Evolutionary conservation across 148 eudicot genomes (phyloP).

Genomic region (Rhododendron ovatum): DNA sequence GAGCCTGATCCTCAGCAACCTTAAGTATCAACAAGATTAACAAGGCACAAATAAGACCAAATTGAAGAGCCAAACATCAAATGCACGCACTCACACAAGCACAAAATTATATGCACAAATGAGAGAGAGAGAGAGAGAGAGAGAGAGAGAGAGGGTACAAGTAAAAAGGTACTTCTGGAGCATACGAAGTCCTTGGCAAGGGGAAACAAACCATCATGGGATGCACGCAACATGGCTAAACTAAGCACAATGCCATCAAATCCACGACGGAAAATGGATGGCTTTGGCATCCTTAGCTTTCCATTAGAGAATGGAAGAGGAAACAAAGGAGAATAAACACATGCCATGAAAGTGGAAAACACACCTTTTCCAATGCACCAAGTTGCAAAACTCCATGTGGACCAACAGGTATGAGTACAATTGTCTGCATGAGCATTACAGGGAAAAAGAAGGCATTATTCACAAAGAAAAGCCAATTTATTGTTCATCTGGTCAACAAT

Average conservation of each 20-base stretch:
- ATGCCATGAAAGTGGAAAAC: conserved; percentile 10
- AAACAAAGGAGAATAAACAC: not conserved
- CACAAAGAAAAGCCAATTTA: not conserved
- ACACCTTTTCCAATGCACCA: conserved; percentile 66
- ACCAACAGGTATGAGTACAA: conserved; percentile 53
- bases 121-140: not conserved
- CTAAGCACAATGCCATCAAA: not conserved
- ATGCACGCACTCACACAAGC: not conserved
- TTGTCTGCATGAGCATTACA: conserved; percentile 47
- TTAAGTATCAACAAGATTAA: conserved; percentile 23
- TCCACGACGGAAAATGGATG: not conserved
- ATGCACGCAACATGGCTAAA: not conserved
- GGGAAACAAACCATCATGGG: not conserved
- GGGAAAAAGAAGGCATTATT: not conserved
- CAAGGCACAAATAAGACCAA: not conserved
- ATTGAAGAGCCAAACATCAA: not conserved
- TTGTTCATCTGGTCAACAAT: not conserved
- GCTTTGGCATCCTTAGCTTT: not conserved
- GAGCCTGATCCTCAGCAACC: conserved; percentile 52
- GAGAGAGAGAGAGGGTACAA: not conserved
- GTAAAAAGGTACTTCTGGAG: not conserved
- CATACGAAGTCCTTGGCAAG: not conserved
- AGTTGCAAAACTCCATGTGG: conserved; percentile 77
- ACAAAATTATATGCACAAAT: not conserved
- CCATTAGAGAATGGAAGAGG: not conserved